A percentile compares a stretch with the other conserved stretches of the same genome.
phyloP scores from a whole-genome alignment of 164 flowering plant genomes.

The Tinospora cordifolia region DNA sequence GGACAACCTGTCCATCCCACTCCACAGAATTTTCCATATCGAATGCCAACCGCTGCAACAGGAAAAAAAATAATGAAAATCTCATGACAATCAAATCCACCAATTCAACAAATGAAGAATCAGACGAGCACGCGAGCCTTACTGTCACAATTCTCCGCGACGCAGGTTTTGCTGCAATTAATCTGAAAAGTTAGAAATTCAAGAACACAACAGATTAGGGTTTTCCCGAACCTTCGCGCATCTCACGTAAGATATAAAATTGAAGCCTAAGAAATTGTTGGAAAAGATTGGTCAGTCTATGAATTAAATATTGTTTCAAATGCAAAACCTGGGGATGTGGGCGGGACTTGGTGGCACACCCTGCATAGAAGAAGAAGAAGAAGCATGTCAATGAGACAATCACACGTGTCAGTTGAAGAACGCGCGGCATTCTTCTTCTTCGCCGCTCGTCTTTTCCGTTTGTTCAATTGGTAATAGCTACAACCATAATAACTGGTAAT shows the following conservation, averaged over 20 bases:
- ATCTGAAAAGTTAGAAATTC: slow-evolving; percentile 25
- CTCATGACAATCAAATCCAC: neutral
- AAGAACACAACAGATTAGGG: neutral
- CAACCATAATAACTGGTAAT: too few species aligned
- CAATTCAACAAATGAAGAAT: neutral
- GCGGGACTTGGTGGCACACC: slow-evolving; percentile 13
- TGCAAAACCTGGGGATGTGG: slow-evolving; percentile 11
- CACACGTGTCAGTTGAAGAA: slow-evolving; percentile 11
- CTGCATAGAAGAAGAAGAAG: slow-evolving; percentile 14
- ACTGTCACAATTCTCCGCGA: slow-evolving; percentile 62
- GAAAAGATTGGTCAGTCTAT: neutral
- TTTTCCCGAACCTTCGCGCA: neutral
- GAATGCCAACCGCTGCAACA: slow-evolving; percentile 21
- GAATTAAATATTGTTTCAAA: neutral
- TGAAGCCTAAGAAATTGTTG: too few species aligned
- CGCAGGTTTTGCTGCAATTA: slow-evolving; percentile 64
- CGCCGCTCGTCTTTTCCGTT: neutral
- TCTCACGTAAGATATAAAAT: too few species aligned
- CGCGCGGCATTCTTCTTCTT: slow-evolving; percentile 14
- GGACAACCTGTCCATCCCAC: slow-evolving; percentile 90
- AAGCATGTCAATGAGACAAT: neutral
- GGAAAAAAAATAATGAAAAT: neutral
- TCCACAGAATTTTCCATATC: slow-evolving; percentile 92
- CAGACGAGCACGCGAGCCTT: slow-evolving; percentile 13
- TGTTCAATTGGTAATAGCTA: too few species aligned